Percentiles rank a stretch among this genome's conserved stretches.
Evolutionary conservation across 805 yeast genomes (phyloP).

Genomic region (Saturnispora sanitii): DNA sequence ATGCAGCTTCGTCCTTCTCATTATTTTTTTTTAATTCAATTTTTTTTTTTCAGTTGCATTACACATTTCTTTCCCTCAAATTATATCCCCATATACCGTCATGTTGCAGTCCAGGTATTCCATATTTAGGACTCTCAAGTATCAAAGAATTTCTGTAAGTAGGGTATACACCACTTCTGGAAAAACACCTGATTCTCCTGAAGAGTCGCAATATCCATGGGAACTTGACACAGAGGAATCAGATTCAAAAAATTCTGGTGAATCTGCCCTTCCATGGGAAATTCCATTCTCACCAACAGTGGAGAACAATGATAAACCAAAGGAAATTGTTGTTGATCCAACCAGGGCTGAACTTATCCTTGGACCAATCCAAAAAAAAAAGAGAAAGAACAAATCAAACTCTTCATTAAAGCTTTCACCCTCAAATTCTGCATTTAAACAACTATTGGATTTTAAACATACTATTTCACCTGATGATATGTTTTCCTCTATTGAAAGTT

Average conservation of each 20-base stretch:
- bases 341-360: constrained; percentile 17
- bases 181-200: too few species aligned
- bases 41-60: too few species aligned
- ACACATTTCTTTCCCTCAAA: too few species aligned
- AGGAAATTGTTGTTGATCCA: constrained; percentile 10
- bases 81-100: too few species aligned
- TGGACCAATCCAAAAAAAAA: constrained; percentile 18
- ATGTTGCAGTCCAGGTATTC: too few species aligned
- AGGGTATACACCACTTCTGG: too few species aligned
- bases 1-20: too few species aligned
- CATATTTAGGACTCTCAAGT: too few species aligned
- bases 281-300: background rate
- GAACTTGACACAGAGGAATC: constrained; percentile 6
- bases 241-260: background rate
- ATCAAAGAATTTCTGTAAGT: too few species aligned
- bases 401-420: background rate
- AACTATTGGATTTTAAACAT: constrained; percentile 23
- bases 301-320: background rate
- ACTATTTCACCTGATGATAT: constrained; percentile 19
- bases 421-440: constrained; percentile 23
- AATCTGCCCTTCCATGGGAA: background rate
- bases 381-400: constrained; percentile 2
- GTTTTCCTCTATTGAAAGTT: constrained; percentile 19
- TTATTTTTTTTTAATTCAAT: too few species aligned
- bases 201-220: constrained; percentile 14